Conservation (phyloP, 495 filamentous ascomycete genomes). For the Trichoderma virens region DNA sequence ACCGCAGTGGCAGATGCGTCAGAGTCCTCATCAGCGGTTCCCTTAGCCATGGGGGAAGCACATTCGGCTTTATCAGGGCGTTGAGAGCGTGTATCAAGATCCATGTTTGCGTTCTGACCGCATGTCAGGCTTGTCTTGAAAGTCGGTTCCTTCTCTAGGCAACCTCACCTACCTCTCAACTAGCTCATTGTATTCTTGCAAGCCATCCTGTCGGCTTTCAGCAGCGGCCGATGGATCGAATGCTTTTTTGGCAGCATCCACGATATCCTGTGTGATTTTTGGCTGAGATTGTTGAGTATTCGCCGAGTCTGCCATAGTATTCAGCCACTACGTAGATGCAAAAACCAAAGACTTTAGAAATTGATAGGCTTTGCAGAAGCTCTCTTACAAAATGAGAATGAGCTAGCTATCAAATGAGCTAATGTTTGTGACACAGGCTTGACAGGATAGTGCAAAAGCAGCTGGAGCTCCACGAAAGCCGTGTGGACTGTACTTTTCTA, state of each 20-base stretch:
- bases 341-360: not conserved
- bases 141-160: not conserved
- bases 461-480: too few relatives aligned
- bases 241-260: slow-evolving; percentile 31
- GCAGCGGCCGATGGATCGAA: slow-evolving; percentile 29
- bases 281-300: slow-evolving; percentile 18
- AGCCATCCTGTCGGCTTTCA: slow-evolving; percentile 21
- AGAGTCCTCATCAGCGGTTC: slow-evolving; percentile 47
- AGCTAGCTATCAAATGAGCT: not conserved
- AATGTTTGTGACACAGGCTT: too few relatives aligned
- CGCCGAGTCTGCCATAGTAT: slow-evolving; percentile 17
- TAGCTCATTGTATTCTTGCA: slow-evolving; percentile 30
- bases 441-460: too few relatives aligned
- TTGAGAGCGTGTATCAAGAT: slow-evolving; percentile 38
- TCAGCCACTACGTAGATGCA: not conserved
- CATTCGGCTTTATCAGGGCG: slow-evolving; percentile 35
- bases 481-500: not conserved
- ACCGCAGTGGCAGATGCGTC: slow-evolving; percentile 56
- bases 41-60: slow-evolving; percentile 42
- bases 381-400: too few relatives aligned
- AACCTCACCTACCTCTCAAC: slow-evolving; percentile 31
- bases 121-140: slow-evolving; percentile 21
- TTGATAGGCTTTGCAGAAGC: not conserved
- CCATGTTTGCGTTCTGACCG: slow-evolving; percentile 34
- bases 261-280: slow-evolving; percentile 24